phyloP scores from a whole-genome alignment of 805 yeast genomes.

The Zygosaccharomyces bailii region DNA sequence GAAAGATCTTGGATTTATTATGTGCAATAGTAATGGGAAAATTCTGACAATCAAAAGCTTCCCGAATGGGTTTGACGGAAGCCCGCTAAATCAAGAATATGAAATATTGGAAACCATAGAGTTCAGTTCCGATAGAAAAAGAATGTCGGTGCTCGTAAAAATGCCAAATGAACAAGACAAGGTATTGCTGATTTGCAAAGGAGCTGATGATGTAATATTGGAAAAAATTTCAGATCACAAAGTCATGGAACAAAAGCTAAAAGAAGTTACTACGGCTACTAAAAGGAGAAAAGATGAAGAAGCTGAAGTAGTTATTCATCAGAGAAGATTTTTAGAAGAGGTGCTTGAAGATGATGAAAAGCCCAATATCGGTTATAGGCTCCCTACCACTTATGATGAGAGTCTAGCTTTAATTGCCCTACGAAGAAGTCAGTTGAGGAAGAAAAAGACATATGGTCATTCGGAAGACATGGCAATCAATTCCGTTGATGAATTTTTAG shows the following conservation, averaged over 20 bases:
- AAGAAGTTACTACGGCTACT: conserved; percentile 57
- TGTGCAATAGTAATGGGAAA: conserved; percentile 61
- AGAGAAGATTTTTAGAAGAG: conserved; percentile 47
- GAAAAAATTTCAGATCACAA: conserved; percentile 62
- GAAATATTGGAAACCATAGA: conserved; percentile 78
- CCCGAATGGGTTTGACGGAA: conserved; percentile 72
- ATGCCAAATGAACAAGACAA: conserved; percentile 63
- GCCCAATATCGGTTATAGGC: conserved; percentile 34
- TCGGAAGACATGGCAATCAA: conserved; percentile 33
- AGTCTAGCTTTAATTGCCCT: conserved; percentile 34
- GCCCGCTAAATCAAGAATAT: conserved; percentile 64
- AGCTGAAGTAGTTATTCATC: conserved; percentile 67
- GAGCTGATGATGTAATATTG: conserved; percentile 88
- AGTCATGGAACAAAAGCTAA: conserved; percentile 59
- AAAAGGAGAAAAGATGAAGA: conserved; percentile 68
- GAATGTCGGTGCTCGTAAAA: conserved; percentile 85
- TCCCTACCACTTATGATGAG: conserved; percentile 26
- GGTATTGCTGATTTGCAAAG: conserved; percentile 81
- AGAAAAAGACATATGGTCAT: conserved; percentile 14
- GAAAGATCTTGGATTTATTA: conserved; percentile 88
- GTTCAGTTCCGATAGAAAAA: conserved; percentile 80
- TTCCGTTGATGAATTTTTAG: conserved; percentile 51
- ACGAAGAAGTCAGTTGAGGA: conserved; percentile 30
- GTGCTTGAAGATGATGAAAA: conserved; percentile 27
- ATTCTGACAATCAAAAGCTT: conserved; percentile 66